Percentiles rank a stretch among this genome's conserved stretches.
Conservation (phyloP, 352 stramenopile species). For the Phytopythium cucurbitacearum region DNA sequence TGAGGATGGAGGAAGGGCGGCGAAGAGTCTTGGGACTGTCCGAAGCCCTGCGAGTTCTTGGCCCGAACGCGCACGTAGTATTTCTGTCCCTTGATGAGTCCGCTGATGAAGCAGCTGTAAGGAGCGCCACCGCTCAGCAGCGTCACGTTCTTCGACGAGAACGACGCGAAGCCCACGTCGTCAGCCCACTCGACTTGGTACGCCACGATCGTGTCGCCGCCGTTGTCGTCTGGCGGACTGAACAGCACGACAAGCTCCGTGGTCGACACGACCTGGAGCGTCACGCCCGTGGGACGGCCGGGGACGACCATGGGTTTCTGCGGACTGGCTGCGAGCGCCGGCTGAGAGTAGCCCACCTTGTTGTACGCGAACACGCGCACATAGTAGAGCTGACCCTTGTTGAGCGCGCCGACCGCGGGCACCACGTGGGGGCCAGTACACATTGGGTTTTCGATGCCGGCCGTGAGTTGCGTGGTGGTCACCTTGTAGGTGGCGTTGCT, state of each 20-base stretch:
- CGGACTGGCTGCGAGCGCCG: slow-evolving; percentile 36
- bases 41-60: slow-evolving; percentile 66
- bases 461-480: slow-evolving; percentile 50
- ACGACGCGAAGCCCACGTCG: slow-evolving; percentile 59
- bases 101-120: slow-evolving; percentile 51
- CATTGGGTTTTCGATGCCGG: slow-evolving; percentile 58
- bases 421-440: slow-evolving; percentile 86
- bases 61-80: slow-evolving; percentile 79
- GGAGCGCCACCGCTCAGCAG: slow-evolving; percentile 55
- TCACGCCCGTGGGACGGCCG: slow-evolving; percentile 65
- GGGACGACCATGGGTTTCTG: slow-evolving; percentile 83
- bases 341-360: slow-evolving; percentile 87
- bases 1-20: slow-evolving; percentile 90
- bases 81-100: slow-evolving; percentile 52
- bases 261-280: slow-evolving; percentile 56
- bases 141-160: slow-evolving; percentile 30
- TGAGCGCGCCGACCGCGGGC: slow-evolving; percentile 57
- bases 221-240: slow-evolving; percentile 76
- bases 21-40: slow-evolving; percentile 82
- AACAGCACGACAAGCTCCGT: slow-evolving; percentile 91
- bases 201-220: slow-evolving; percentile 82
- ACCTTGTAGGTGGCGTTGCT: slow-evolving; percentile 34
- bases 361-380: slow-evolving; percentile 95
- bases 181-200: slow-evolving; percentile 93
- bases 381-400: slow-evolving; percentile 91